Conservation (phyloP, 495 filamentous ascomycete genomes). For the Xylaria longipes region DNA sequence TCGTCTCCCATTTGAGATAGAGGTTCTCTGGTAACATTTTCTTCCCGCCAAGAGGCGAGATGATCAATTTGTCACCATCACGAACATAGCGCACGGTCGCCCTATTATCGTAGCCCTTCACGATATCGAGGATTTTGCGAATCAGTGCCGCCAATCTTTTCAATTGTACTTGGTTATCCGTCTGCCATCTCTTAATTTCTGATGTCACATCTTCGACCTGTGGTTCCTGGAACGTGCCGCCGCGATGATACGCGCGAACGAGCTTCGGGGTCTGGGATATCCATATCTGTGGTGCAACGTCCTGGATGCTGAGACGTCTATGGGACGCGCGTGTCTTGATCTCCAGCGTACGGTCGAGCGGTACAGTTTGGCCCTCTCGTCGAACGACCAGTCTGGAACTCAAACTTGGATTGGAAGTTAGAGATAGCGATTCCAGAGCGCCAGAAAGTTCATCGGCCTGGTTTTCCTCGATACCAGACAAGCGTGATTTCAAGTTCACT, state of each 20-base stretch:
- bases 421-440: conserved; percentile 41
- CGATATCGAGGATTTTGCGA: conserved; percentile 41
- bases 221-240: conserved; percentile 48
- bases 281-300: conserved; percentile 58
- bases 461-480: conserved; percentile 23
- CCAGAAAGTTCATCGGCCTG: conserved; percentile 33
- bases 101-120: conserved; percentile 40
- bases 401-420: conserved; percentile 24
- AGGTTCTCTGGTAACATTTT: conserved; percentile 47
- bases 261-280: conserved; percentile 57
- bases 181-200: conserved; percentile 49
- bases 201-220: conserved; percentile 47
- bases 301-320: conserved; percentile 43
- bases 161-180: conserved; percentile 43
- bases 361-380: conserved; percentile 43
- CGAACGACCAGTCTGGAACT: conserved; percentile 40
- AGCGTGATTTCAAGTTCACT: background rate
- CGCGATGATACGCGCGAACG: conserved; percentile 53
- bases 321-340: conserved; percentile 56
- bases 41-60: conserved; percentile 33
- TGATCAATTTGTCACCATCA: conserved; percentile 38
- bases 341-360: conserved; percentile 49
- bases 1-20: conserved; percentile 41
- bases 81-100: conserved; percentile 43
- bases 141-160: conserved; percentile 45